phyloP scores from a whole-genome alignment of 305 asterid genomes.

The Solanum hybrid region DNA sequence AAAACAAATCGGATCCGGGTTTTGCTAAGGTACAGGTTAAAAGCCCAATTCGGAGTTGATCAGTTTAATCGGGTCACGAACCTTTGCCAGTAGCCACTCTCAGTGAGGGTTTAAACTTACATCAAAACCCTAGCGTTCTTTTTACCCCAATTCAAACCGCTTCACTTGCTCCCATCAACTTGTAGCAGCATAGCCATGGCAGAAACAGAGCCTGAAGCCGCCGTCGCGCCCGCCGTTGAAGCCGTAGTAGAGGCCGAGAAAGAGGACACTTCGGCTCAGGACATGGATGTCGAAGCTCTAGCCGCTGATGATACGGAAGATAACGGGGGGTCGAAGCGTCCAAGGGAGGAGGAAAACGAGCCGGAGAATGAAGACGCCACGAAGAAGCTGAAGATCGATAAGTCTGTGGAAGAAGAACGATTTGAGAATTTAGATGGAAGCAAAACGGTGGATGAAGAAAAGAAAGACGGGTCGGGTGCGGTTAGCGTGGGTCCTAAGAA shows the following conservation, averaged over 20 bases:
- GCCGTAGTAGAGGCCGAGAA: background rate
- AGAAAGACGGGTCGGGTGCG: conserved; percentile 13
- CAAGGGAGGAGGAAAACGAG: conserved; percentile 18
- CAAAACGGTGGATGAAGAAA: background rate
- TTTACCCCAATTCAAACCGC: background rate
- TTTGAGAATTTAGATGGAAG: background rate
- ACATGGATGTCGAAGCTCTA: conserved; percentile 18
- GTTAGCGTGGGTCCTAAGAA: conserved; percentile 50
- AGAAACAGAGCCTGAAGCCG: conserved; percentile 6
- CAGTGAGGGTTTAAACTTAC: background rate
- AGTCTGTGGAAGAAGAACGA: conserved; percentile 20
- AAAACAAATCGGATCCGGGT: background rate
- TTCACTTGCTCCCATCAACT: background rate
- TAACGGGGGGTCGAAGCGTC: conserved; percentile 16
- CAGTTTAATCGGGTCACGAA: background rate
- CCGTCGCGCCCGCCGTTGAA: background rate
- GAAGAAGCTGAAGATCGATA: conserved; percentile 23
- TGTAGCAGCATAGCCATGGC: conserved; percentile 1
- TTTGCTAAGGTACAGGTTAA: background rate
- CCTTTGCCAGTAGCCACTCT: background rate
- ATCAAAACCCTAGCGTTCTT: background rate
- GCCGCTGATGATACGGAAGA: background rate
- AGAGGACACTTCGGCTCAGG: background rate
- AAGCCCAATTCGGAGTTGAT: background rate
- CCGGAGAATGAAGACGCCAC: conserved; percentile 7